phyloP scores from a whole-genome alignment of 2,329 filamentous ascomycete genomes.

The Pseudogymnoascus sp. region DNA sequence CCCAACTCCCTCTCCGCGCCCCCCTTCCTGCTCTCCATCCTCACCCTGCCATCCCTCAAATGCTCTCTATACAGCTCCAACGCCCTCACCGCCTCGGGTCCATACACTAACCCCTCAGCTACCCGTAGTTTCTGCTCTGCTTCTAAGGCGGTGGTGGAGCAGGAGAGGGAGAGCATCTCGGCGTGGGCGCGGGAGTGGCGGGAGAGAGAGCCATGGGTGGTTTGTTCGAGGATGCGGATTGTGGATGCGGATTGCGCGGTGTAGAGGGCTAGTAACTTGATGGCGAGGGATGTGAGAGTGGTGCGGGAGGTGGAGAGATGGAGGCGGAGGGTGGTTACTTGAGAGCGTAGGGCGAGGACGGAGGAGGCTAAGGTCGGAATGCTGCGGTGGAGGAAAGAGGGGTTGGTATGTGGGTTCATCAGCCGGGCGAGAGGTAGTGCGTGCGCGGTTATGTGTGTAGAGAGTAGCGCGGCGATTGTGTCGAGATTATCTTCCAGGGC shows the following conservation, averaged over 20 bases:
- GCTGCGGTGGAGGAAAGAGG: constrained; percentile 49
- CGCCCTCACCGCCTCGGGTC: constrained; percentile 20
- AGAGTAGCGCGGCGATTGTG: constrained; percentile 38
- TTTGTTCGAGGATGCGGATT: constrained; percentile 25
- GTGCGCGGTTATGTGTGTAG: constrained; percentile 39
- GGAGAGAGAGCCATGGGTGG: constrained; percentile 22
- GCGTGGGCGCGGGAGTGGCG: constrained; percentile 19
- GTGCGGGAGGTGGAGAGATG: constrained; percentile 31
- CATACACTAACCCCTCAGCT: constrained; percentile 23
- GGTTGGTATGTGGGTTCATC: constrained; percentile 38
- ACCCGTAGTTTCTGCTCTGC: constrained; percentile 16
- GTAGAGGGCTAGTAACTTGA: constrained; percentile 18
- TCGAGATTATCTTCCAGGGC: constrained; percentile 44
- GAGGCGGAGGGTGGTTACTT: constrained; percentile 34
- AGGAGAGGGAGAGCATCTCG: constrained; percentile 16
- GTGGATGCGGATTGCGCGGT: constrained; percentile 18
- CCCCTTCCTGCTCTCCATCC: constrained; percentile 21
- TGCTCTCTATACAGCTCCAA: constrained; percentile 21
- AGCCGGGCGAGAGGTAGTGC: constrained; percentile 42
- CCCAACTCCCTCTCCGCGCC: constrained; percentile 22
- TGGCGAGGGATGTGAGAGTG: constrained; percentile 28
- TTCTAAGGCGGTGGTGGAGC: constrained; percentile 14
- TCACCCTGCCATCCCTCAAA: constrained; percentile 22
- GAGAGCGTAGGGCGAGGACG: constrained; percentile 29
- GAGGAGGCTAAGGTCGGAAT: constrained; percentile 41